Evolutionary conservation across 2,329 filamentous ascomycete genomes (phyloP).

Genomic region (Endothia cerciana): DNA sequence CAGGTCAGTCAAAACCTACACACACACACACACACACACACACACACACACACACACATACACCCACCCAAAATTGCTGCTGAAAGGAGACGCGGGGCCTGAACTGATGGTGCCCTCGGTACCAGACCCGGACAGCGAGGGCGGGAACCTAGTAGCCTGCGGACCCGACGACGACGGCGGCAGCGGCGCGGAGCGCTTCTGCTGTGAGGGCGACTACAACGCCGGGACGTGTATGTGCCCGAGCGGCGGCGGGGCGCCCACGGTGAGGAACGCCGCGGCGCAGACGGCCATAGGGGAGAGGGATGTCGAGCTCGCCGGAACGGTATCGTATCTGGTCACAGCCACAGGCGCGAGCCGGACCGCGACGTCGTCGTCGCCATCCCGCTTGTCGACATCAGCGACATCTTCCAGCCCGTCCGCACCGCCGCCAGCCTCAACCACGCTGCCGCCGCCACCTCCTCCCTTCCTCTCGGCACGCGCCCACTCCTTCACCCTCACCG

Average conservation of each 20-base stretch:
- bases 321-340: background rate
- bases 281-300: conserved; percentile 32
- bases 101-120: background rate
- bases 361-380: too few relatives aligned
- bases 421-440: background rate
- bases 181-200: conserved; percentile 30
- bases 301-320: background rate
- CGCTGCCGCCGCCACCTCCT: background rate
- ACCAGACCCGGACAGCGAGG: background rate
- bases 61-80: too few relatives aligned
- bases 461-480: background rate
- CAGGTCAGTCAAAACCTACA: conserved; percentile 21
- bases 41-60: too few relatives aligned
- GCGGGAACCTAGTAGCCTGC: background rate
- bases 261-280: conserved; percentile 24
- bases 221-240: conserved; percentile 32
- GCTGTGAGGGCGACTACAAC: conserved; percentile 34
- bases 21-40: too few relatives aligned
- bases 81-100: background rate
- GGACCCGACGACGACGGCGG: conserved; percentile 24
- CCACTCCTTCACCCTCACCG: conserved; percentile 10
- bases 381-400: background rate
- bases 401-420: background rate
- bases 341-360: background rate
- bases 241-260: conserved; percentile 20